These are phyloP conservation scores for Fomitopsis serialis DNA, from an alignment of 768 basidiomycete species.

Conservation along the genomic window DNA sequence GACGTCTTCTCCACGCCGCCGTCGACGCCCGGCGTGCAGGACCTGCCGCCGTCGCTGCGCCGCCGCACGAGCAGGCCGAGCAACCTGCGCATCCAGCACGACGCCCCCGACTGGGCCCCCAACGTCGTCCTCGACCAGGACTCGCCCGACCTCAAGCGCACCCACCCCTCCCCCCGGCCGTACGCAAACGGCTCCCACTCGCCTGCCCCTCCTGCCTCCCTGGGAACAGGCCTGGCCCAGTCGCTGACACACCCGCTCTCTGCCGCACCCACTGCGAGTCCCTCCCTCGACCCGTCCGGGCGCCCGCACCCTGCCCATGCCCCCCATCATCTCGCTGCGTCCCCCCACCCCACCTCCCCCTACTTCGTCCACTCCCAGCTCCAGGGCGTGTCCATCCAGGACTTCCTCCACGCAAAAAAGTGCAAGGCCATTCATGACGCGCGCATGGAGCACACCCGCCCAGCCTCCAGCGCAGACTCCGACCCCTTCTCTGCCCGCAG, in stretches of 20 bases:
- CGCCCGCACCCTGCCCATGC: slow-evolving; percentile 8
- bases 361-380: slow-evolving; percentile 94
- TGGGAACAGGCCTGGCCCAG: slow-evolving; percentile 4
- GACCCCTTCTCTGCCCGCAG: slow-evolving; percentile 16
- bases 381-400: slow-evolving; percentile 73
- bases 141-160: slow-evolving; percentile 17
- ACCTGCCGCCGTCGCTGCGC: slow-evolving; percentile 34
- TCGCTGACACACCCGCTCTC: slow-evolving; percentile 13
- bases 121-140: slow-evolving; percentile 32
- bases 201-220: slow-evolving; percentile 7
- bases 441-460: slow-evolving; percentile 45
- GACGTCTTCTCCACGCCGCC: slow-evolving; percentile 43
- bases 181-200: slow-evolving; percentile 9
- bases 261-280: slow-evolving; percentile 2
- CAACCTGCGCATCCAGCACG: slow-evolving; percentile 27
- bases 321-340: slow-evolving; percentile 14
- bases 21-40: slow-evolving; percentile 27
- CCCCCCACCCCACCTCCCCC: slow-evolving; percentile 48
- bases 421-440: slow-evolving; percentile 32
- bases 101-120: slow-evolving; percentile 26
- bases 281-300: slow-evolving; percentile 6
- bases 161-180: slow-evolving; percentile 7
- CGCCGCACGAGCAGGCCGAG: slow-evolving; percentile 30
- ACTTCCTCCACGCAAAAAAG: slow-evolving; percentile 48
- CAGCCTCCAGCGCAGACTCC: slow-evolving; percentile 10